Evolutionary conservation across 305 asterid species (phyloP), one percentile per base, ranked within the genome.

Genomic region (Fraxinus sp.): DNA sequence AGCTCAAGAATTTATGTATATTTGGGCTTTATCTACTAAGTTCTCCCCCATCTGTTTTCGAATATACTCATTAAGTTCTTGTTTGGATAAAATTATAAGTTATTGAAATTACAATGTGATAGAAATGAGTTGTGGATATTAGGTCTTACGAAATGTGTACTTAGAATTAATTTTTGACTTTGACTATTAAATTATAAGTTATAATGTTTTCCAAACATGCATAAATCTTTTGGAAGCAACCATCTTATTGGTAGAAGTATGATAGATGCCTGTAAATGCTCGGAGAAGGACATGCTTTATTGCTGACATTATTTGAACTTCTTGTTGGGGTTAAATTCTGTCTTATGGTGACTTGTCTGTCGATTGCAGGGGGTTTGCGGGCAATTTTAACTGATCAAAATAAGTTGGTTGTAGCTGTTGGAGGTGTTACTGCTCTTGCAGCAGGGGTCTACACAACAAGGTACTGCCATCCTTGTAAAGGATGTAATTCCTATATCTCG

Each of bases 391-490:
- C 98, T 0, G 98, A 94, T 86, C 97, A 93, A 86, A 91, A 93
- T 88, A 96, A 96, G 92, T 85, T 96, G 84, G 93, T 94, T 87
- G 98, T 96, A 62, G 95, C 94, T 83, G 98, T 96, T 71, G 99
- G 98, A 72, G 97, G 99, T n/a, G 87, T 94, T 80, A 96, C 98
- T 49, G 98, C 98, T 84, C 99, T 96, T 84, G 98, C 99, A 4
- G 98, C 98, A 33, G 98, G 99, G 41, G 84, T 96, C 80, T 96
- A 94, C 93, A 94, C 98, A 18, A 96, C 99, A 84, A 93, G 99
- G 99, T 96, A 89, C 78, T 78, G 78, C 44, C 13, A 72, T 74
- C 77, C 52, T 71, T 37, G 26, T 62, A 57, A 57, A 30, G 77
- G 82, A 13, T 72, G 32, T 11, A 83, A 77, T 70, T 46, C 28